Conservation (phyloP, 176 grass and related monocot species). For the Triticum timopheevii region DNA sequence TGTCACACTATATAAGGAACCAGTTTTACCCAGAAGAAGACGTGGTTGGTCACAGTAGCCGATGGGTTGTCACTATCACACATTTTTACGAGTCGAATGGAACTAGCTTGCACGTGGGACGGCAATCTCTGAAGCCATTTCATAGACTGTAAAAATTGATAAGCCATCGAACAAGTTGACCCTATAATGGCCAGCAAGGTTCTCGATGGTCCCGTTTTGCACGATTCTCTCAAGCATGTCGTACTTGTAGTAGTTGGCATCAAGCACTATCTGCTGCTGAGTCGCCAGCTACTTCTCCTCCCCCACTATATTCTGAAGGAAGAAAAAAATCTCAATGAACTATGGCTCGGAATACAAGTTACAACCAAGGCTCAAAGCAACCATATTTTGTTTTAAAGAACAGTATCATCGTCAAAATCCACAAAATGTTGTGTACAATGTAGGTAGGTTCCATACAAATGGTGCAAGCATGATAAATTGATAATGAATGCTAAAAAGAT, state of each 20-base stretch:
- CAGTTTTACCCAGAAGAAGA: background rate
- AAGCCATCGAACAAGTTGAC: slow-evolving; percentile 33
- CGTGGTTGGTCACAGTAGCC: background rate
- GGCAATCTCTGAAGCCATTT: background rate
- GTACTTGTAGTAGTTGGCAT: slow-evolving; percentile 48
- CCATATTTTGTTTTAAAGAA: background rate
- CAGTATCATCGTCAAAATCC: slow-evolving; percentile 4
- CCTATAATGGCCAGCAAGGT: slow-evolving; percentile 43
- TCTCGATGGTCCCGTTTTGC: slow-evolving; percentile 21
- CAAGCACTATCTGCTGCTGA: slow-evolving; percentile 46
- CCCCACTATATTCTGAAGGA: slow-evolving; percentile 42
- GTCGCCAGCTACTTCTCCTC: slow-evolving; percentile 58
- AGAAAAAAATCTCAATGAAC: background rate
- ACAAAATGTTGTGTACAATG: background rate
- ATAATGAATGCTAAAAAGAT: background rate
- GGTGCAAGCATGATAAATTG: background rate
- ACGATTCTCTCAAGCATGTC: slow-evolving; percentile 44
- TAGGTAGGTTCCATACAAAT: background rate
- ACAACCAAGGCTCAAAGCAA: background rate
- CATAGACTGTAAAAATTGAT: background rate
- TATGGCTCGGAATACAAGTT: background rate
- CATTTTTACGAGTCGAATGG: background rate
- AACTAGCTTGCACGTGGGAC: background rate
- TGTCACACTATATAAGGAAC: background rate
- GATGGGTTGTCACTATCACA: background rate